Conservation (phyloP, 2,329 filamentous ascomycete species). For the Pochonia chlamydosporia region DNA sequence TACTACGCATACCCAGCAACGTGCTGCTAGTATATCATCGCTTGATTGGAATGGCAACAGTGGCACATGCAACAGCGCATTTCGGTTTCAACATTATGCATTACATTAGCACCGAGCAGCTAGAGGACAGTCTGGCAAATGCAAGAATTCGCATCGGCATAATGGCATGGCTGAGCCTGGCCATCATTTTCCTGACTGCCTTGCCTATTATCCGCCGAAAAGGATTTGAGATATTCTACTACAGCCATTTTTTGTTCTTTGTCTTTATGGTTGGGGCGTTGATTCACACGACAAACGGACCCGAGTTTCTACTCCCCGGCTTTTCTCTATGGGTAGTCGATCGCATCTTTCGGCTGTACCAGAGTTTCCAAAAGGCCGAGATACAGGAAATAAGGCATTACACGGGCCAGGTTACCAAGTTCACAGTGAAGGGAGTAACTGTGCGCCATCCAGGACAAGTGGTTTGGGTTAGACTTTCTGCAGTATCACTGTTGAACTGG, state of each 20-base stretch:
- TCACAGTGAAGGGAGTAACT: slow-evolving; percentile 12
- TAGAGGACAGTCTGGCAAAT: slow-evolving; percentile 10
- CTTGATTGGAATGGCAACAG: slow-evolving; percentile 15
- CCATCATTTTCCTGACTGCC: slow-evolving; percentile 15
- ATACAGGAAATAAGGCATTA: slow-evolving; percentile 11
- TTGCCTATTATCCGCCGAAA: slow-evolving; percentile 13
- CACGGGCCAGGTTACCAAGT: slow-evolving; percentile 16
- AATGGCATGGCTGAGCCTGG: slow-evolving; percentile 14
- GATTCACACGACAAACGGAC: slow-evolving; percentile 16
- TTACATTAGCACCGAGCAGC: slow-evolving; percentile 16
- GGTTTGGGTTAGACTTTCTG: slow-evolving; percentile 17
- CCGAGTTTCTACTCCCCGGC: slow-evolving; percentile 17
- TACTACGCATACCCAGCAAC: slow-evolving; percentile 15
- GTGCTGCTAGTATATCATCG: slow-evolving; percentile 17
- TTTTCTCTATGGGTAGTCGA: slow-evolving; percentile 17
- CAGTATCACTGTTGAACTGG: slow-evolving; percentile 17
- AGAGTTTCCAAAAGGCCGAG: slow-evolving; percentile 12
- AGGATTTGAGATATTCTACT: slow-evolving; percentile 19
- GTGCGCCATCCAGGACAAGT: slow-evolving; percentile 15
- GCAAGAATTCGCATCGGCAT: slow-evolving; percentile 14
- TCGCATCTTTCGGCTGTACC: slow-evolving; percentile 13
- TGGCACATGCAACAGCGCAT: slow-evolving; percentile 17
- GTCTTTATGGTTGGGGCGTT: slow-evolving; percentile 16
- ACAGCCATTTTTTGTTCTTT: slow-evolving; percentile 17
- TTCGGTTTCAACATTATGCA: slow-evolving; percentile 15